Base-by-base conservation (phyloP, 169 alveolate genomes). In the Plasmodium malariae region DNA sequence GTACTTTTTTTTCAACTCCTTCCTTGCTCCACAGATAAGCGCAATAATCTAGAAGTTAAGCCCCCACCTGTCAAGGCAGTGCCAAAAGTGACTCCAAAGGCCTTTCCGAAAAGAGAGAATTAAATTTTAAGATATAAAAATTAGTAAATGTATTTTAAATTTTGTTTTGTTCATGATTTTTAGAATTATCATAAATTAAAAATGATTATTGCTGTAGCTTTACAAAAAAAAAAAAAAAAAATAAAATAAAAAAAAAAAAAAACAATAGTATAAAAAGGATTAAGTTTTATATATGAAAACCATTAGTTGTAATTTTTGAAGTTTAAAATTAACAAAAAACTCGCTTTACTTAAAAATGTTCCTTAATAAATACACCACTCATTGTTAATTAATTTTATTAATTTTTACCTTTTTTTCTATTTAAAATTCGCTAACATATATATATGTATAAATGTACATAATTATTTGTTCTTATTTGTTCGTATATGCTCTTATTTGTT, bases 21-120 rank as follows among this genome's bases (percentile, higher is more conserved):
- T 37, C 11, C 26, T 70, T 48, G 2, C 19, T 30, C 34, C 26
- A 7, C 78, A 78, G 70, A n/a, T 12, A 17, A 28, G 7, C 40
- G 49, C 19, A 78, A 59, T 5, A 37, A 74, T 6, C 57, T 78
- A 24, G 89, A 78, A 45, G 68, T 78, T 0, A 78, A 63, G n/a
- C 89, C 89, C 6, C 89, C 89, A 78, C 89, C 89, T 3, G 89
- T 78, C 36, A 78, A 78, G 69, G 89, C 89, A 40, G 32, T 78
- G n/a, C 89, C 89, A 37, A 78, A 65, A 62, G 34, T 78, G 40
- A 3, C 67, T 19, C 89, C 89, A 62, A 78, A 78, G 24, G n/a
- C 32, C 21, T 6, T 34, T 2, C 60, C 17, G 28, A 78, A 24
- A 49, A 78, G 40, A 55, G 62, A 28, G 26, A 49, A 48, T 48